Percentiles rank a stretch among this genome's conserved stretches.
phyloP scores from a whole-genome alignment of 2,329 filamentous ascomycete genomes.

The Thielaviopsis musarum region DNA sequence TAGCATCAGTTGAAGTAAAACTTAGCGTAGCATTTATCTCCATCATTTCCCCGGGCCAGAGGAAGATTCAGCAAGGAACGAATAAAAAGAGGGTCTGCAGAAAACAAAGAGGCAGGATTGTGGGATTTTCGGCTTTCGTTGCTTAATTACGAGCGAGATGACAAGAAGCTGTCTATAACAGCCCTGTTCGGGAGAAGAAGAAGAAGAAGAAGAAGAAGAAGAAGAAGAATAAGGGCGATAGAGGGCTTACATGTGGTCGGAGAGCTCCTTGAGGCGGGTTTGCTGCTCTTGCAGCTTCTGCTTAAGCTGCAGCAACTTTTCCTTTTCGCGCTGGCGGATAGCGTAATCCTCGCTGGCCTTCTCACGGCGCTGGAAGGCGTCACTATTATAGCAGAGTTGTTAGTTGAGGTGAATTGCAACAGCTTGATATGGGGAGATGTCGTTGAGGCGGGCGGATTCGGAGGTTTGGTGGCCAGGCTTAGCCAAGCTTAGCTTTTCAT shows the following conservation, averaged over 20 bases:
- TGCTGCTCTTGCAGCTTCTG: constrained; percentile 61
- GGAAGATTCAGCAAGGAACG: not conserved
- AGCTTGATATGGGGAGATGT: not conserved
- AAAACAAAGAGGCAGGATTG: not conserved
- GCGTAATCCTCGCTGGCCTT: constrained; percentile 69
- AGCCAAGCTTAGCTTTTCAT: too few relatives aligned
- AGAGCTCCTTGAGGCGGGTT: constrained; percentile 67
- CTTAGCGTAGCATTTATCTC: not conserved
- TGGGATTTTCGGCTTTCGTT: not conserved
- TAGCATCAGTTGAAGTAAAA: not conserved
- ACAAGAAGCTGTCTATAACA: too few relatives aligned
- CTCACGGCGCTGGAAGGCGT: constrained; percentile 87
- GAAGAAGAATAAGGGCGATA: not conserved
- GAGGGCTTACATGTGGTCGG: constrained; percentile 62
- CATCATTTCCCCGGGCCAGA: not conserved
- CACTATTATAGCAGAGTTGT: constrained; percentile 32
- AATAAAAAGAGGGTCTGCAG: not conserved
- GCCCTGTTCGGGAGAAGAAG: too few relatives aligned
- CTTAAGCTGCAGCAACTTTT: constrained; percentile 70
- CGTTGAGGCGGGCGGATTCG: too few relatives aligned
- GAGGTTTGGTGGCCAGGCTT: too few relatives aligned
- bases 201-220: not conserved
- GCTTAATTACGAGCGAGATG: too few relatives aligned
- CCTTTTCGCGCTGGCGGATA: constrained; percentile 73
- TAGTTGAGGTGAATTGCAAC: not conserved